Conservation (phyloP, 192 early-diverging fungal species). For the Podila epicladia region DNA sequence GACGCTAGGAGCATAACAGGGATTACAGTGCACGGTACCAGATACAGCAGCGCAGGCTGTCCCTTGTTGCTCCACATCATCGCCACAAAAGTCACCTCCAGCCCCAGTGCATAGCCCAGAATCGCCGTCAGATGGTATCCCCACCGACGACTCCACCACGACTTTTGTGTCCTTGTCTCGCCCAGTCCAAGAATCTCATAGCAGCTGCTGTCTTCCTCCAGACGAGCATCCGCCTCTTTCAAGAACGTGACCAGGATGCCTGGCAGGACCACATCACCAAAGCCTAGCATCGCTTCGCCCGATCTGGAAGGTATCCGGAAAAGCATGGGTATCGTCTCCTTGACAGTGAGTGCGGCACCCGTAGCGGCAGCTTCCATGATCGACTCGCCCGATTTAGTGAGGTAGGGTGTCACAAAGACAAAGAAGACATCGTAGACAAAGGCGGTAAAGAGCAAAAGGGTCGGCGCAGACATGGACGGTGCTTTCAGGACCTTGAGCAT, state of each 20-base stretch:
- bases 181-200: not conserved
- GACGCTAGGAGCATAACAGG: constrained; percentile 41
- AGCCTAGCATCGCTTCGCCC: constrained; percentile 54
- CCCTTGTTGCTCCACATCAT: constrained; percentile 53
- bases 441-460: constrained; percentile 39
- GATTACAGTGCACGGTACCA: constrained; percentile 47
- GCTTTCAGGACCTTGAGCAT: constrained; percentile 50
- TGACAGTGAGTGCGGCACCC: constrained; percentile 51
- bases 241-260: constrained; percentile 50
- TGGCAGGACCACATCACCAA: constrained; percentile 52
- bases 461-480: constrained; percentile 46
- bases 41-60: constrained; percentile 49
- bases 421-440: constrained; percentile 56
- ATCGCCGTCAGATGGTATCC: constrained; percentile 49
- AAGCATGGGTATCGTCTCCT: constrained; percentile 52
- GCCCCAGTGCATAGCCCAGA: constrained; percentile 38
- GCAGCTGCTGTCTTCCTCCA: constrained; percentile 25
- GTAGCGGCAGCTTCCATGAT: constrained; percentile 56
- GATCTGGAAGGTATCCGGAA: constrained; percentile 40
- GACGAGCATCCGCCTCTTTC: constrained; percentile 41
- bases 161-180: not conserved
- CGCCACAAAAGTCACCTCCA: constrained; percentile 54
- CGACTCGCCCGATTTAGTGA: constrained; percentile 49
- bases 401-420: constrained; percentile 53
- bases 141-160: constrained; percentile 34